Percentiles rank a stretch among this genome's conserved stretches.
Conservation (phyloP, 805 yeast species). For the Metschnikowia matae region DNA sequence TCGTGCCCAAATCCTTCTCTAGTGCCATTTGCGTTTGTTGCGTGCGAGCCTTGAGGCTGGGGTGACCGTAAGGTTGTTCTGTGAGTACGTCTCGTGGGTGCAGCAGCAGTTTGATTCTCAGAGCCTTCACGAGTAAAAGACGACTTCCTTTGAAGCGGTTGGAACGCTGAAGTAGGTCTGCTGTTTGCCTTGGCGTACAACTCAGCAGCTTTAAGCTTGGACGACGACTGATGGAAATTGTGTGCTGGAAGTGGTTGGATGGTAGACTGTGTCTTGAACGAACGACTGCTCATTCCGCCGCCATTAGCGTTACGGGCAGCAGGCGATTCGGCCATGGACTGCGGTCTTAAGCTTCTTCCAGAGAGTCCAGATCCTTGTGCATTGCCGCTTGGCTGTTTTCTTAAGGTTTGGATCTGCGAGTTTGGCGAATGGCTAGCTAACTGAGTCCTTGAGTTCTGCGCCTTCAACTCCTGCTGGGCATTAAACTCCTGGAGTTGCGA, state of each 20-base stretch:
- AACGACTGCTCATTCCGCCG: conserved; percentile 28
- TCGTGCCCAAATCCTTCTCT: neutral
- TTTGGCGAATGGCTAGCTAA: neutral
- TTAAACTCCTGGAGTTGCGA: conserved; percentile 29
- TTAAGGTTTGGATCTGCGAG: conserved; percentile 19
- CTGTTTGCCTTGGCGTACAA: conserved; percentile 49
- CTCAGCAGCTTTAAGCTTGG: conserved; percentile 47
- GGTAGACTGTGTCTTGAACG: conserved; percentile 22
- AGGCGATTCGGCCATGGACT: conserved; percentile 18
- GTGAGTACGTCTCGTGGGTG: conserved; percentile 3
- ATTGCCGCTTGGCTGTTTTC: conserved; percentile 23
- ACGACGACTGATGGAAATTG: conserved; percentile 37
- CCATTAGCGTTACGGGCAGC: neutral
- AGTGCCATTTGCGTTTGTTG: neutral
- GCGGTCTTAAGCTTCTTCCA: conserved; percentile 33
- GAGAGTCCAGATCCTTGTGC: conserved; percentile 16
- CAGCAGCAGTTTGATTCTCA: neutral
- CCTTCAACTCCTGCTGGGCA: conserved; percentile 6
- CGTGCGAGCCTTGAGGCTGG: neutral
- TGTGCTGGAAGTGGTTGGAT: conserved; percentile 35
- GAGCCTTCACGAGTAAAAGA: conserved; percentile 50
- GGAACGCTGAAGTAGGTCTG: conserved; percentile 37
- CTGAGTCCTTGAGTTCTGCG: conserved; percentile 7
- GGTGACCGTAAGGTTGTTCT: conserved; percentile 10
- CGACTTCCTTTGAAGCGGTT: conserved; percentile 43